Conservation (phyloP, 768 basidiomycete species). For the Boletus coccyginus region DNA sequence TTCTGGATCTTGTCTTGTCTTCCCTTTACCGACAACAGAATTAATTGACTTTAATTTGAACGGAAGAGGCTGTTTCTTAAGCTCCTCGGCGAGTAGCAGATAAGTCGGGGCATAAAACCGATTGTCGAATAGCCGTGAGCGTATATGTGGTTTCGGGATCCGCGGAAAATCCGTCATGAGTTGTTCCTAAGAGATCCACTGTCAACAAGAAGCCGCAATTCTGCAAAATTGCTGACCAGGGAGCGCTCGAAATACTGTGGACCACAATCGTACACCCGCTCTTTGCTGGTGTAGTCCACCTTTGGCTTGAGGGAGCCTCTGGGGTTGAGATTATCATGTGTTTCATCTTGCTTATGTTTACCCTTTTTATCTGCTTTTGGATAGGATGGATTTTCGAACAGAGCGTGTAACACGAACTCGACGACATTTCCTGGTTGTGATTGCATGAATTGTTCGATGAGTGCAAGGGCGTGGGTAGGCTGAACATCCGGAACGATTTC, state of each 20-base stretch:
- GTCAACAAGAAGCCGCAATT: neutral
- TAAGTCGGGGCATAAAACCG: slow-evolving; percentile 67
- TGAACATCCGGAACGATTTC: slow-evolving; percentile 73
- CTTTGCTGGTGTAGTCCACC: slow-evolving; percentile 52
- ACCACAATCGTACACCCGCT: slow-evolving; percentile 44
- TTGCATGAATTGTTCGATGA: slow-evolving; percentile 45
- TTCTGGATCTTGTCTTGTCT: slow-evolving; percentile 40
- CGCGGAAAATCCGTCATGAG: slow-evolving; percentile 57
- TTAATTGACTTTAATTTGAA: slow-evolving; percentile 37
- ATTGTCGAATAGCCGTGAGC: slow-evolving; percentile 36
- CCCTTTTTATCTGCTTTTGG: slow-evolving; percentile 52
- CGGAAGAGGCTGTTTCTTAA: slow-evolving; percentile 29
- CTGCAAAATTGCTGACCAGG: slow-evolving; percentile 37
- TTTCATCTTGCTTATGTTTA: slow-evolving; percentile 41
- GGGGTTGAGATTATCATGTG: slow-evolving; percentile 16
- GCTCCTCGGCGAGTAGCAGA: slow-evolving; percentile 44
- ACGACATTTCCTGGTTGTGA: slow-evolving; percentile 37
- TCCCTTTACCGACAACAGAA: slow-evolving; percentile 40
- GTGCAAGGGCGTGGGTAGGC: slow-evolving; percentile 48
- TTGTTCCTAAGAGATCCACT: slow-evolving; percentile 38
- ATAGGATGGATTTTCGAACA: slow-evolving; percentile 63
- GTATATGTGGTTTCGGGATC: slow-evolving; percentile 55
- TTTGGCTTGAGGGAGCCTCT: slow-evolving; percentile 38
- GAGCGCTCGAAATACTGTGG: slow-evolving; percentile 48
- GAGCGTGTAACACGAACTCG: slow-evolving; percentile 53